phyloP scores from a whole-genome alignment of 2,329 filamentous ascomycete genomes.

The Neofusicoccum laricinum region DNA sequence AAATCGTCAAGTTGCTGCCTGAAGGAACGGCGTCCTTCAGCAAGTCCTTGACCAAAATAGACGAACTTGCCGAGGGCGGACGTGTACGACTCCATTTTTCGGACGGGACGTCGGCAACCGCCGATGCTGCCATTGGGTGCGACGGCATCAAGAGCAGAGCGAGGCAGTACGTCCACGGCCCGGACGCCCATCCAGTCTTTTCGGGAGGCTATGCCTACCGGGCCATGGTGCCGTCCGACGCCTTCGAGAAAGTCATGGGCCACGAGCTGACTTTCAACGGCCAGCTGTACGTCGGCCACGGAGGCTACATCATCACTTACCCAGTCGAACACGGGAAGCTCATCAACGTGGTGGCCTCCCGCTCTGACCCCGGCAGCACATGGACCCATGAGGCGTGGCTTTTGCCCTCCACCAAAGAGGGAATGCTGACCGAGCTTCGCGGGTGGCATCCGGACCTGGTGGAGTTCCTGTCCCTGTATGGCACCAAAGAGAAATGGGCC shows the following conservation, averaged over 20 bases:
- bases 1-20: conserved; percentile 24
- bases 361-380: conserved; percentile 17
- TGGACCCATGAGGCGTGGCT: conserved; percentile 16
- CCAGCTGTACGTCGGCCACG: conserved; percentile 12
- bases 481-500: conserved; percentile 50
- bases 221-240: conserved; percentile 11
- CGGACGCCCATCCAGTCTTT: not conserved
- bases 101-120: conserved; percentile 10
- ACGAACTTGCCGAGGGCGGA: conserved; percentile 19
- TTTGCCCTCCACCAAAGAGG: conserved; percentile 21
- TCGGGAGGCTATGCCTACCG: conserved; percentile 15
- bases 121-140: conserved; percentile 11
- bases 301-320: conserved; percentile 16
- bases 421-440: conserved; percentile 21
- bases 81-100: conserved; percentile 16
- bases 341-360: conserved; percentile 15
- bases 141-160: conserved; percentile 23
- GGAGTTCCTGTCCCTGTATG: conserved; percentile 19
- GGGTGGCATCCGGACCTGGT: conserved; percentile 21
- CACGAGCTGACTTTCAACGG: conserved; percentile 12
- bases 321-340: conserved; percentile 11
- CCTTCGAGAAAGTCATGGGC: conserved; percentile 12
- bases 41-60: conserved; percentile 22
- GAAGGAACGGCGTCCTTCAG: conserved; percentile 21
- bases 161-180: conserved; percentile 9